Evolutionary conservation across 495 filamentous ascomycete species (phyloP), one percentile per base, ranked within the genome.

Genomic region (Penicillium ucsense): DNA sequence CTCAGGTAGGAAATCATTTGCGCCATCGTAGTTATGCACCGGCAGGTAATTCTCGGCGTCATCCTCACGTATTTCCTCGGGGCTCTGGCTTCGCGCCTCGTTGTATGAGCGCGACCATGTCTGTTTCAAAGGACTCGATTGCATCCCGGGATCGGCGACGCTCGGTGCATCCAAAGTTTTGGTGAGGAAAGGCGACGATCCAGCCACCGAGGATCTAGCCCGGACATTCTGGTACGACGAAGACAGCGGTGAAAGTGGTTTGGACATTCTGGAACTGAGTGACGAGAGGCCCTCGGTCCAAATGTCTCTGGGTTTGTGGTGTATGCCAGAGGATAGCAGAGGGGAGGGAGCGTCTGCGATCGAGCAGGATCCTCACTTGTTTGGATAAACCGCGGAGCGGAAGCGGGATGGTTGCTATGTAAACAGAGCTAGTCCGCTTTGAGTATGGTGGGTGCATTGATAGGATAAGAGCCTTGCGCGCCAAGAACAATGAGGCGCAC

Each of bases 241-340:
- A 6, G 72, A 67, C 35, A 76, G 59, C 2, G 73, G 71, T 8
- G 71, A 73, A 10, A 75, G 59, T 41, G 71, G 66, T 47, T 67
- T 62, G 20, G 68, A 61, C 74, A 76, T 77, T 45, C 9, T 38
- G 48, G 29, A 27, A 3, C 20, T 20, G 20, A 20, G 20, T 20
- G 20, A 20, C 20, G 20, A 20, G 20, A 20, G 2, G 20, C 20
- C 20, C 20, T 20, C 20, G 20, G 20, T 20, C 20, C 20, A 20
- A 20, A 20, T 20, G 20, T 20, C 20, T 20, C 20, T 20, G 2
- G 20, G 2, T 20, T 20, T 46, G 35, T 46, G 43, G 20, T 45
- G 4, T 46, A 35, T 49, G 30, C 20, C 20, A 20, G 2, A 20
- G 20, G 20, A 2, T 20, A 20, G 20, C 20, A 36, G 43, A 29